Conservation (phyloP, 2,329 filamentous ascomycete species). For the Domatiomyces globalis region DNA sequence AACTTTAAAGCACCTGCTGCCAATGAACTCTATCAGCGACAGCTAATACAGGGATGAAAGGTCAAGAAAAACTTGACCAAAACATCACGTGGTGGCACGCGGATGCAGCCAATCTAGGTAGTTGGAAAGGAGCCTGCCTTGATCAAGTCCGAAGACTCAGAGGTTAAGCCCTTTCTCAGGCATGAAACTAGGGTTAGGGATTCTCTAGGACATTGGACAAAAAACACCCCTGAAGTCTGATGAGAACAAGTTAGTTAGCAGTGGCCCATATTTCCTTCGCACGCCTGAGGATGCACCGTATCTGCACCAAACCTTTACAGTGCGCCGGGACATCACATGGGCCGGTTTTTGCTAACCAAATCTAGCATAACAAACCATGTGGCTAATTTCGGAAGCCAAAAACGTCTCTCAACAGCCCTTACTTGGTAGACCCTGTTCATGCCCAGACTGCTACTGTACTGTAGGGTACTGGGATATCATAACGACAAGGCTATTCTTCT, state of each 20-base stretch:
- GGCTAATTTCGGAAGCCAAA: background rate
- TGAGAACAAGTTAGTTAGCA: background rate
- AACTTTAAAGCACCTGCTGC: background rate
- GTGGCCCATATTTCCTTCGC: background rate
- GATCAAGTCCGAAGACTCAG: background rate
- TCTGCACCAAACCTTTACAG: background rate
- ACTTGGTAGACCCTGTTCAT: no score
- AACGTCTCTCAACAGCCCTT: background rate
- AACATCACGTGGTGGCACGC: background rate
- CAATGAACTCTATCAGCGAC: no score
- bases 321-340: background rate
- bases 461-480: no score
- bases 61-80: background rate
- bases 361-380: background rate
- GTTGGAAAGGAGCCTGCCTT: background rate
- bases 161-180: background rate
- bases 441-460: no score
- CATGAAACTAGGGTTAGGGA: background rate
- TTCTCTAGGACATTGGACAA: background rate
- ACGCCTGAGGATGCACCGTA: no score
- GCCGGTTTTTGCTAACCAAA: background rate
- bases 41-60: background rate
- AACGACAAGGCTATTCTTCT: no score
- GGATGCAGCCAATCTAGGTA: background rate
- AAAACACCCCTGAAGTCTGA: background rate